Evolutionary conservation across 805 yeast species (phyloP), one percentile per base, ranked within the genome.

Genomic region (Hemisphaericaspora nanyangensis): DNA sequence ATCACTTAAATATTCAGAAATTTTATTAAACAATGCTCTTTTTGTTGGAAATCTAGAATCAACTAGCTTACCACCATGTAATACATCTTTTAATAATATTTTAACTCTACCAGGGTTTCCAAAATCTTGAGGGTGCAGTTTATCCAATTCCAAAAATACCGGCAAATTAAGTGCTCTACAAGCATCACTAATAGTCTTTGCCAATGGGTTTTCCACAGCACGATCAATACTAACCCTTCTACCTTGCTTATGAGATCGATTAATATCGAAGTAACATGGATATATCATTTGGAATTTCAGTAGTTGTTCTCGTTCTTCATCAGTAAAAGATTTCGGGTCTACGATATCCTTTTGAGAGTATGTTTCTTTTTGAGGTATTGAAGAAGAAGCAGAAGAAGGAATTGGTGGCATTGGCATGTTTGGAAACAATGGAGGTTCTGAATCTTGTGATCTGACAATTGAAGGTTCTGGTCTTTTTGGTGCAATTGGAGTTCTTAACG

Each of bases 41-140:
- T 90, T 89, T 35, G 55, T 62, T 15, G 54, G 46, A 41, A 55
- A 60, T 19, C 54, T 45, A n/a, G 49, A 38, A 42, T 66, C 63
- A 2, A 47, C 45, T 8, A 71, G 56, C 19, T 60, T 50, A 1
- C 78, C 80, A 8, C 72, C 61, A 34, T 74, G 73, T 29, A 25
- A 31, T 10, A 52, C 52, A 35, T 59, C 61, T 52, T 79, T 82
- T 29, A 87, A 48, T 32, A 79, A 67, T 17, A 89, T 83, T 49
- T 95, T 77, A 26, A 93, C 90, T 53, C 98, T 75, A n/a, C 99
- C 99, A 4, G 97, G 95, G 56, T 91, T 91, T 48, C 98, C 95
- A 75, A 83, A 93, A 63, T 91, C 98, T 60, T 90, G 95, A 10
- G 98, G 98, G 63, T 91, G 99, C 1, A 84, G 62, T 65, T 89